phyloP scores from a whole-genome alignment of 305 asterid genomes.

The Fraxinus angustifolia region DNA sequence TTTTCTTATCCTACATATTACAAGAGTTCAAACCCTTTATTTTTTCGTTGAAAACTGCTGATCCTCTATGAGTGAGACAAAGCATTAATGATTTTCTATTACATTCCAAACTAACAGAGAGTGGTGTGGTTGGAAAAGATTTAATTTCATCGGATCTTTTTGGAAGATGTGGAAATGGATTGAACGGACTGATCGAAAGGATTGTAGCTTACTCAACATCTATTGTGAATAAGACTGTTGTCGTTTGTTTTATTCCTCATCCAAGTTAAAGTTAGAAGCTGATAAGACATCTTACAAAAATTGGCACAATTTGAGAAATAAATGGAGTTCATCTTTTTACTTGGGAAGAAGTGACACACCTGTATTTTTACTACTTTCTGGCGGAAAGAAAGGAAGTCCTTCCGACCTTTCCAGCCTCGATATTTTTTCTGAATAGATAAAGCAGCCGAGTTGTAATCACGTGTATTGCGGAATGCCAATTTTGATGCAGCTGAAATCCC shows the following conservation, averaged over 20 bases:
- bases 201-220: neutral
- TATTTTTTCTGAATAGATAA: conserved; percentile 85
- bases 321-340: neutral
- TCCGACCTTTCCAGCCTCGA: conserved; percentile 90
- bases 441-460: conserved; percentile 76
- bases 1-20: neutral
- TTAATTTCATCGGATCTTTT: neutral
- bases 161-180: neutral
- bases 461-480: conserved; percentile 53
- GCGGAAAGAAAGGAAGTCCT: conserved; percentile 77
- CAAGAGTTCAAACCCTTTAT: neutral
- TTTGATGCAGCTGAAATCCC: conserved; percentile 69
- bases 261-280: neutral
- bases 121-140: neutral
- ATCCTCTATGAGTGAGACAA: neutral
- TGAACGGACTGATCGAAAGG: neutral
- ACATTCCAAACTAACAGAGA: neutral
- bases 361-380: conserved; percentile 96
- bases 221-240: neutral
- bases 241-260: neutral
- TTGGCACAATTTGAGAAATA: neutral
- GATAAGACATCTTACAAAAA: neutral
- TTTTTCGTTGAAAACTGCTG: neutral
- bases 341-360: conserved; percentile 40
- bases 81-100: neutral